Evolutionary conservation across 225 moss, liverwort and hornwort species (phyloP), one percentile per base, ranked within the genome.

Genomic region (Marchantia paleacea): DNA sequence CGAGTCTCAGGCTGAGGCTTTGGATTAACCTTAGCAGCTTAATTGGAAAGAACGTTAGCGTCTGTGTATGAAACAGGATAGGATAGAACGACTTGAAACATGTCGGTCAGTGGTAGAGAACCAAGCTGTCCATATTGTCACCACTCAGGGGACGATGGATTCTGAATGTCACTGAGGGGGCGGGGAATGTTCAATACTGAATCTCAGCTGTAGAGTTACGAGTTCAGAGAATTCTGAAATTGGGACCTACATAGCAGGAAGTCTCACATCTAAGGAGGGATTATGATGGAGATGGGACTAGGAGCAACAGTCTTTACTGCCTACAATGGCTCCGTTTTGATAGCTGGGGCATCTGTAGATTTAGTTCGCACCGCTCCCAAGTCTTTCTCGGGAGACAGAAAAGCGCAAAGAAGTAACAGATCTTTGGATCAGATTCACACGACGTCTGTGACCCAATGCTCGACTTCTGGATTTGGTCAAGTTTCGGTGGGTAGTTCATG

Each of bases 251-350:
- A 58, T 16, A 72, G n/a, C 51, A 72, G n/a, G 47, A 11, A 51
- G 16, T 48, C 20, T 24, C 47, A 9, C 29, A 66, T 25, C 19
- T 26, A 25, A 8, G 26, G 16, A 39, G 19, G 10, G 10, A 11
- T 51, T 72, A 75, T 14, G 28, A 84, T 84, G 84, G 81, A 78
- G 49, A 51, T 73, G 20, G 81, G 84, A 78, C 52, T 78, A 81
- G 81, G 84, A 66, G 74, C 16, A 16, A 24, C 13, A 8, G 54
- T 54, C 52, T 53, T 10, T 16, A 6, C 31, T 65, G n/a, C 15
- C 30, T 29, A 20, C 55, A 50, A 30, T 30, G 75, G 73, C 22
- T 64, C 63, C 8, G 48, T 57, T 12, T 28, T 29, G 29, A 29
- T 52, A 16, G 57, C 65, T 30, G 60, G 49, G 0, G 16, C 47